Base-by-base conservation (phyloP, 2,329 filamentous ascomycete genomes). In the Ceratocystis huliohia region DNA sequence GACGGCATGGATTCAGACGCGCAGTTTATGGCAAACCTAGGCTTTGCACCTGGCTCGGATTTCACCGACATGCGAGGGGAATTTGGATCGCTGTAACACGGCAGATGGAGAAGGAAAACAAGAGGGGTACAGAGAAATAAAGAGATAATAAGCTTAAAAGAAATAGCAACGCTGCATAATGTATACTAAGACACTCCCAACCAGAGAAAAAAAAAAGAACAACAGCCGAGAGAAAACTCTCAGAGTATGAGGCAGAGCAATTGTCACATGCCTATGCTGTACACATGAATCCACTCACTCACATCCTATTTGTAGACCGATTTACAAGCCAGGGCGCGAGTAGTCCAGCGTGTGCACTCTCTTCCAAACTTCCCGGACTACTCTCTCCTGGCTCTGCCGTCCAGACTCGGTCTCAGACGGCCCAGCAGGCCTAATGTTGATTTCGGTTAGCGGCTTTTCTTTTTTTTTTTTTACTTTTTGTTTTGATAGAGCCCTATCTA, bases 321-420 rank as follows among this genome's bases (percentile, higher is more conserved):
- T n/a, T 41, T 63, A 63, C 4, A 63, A n/a, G 13, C 61, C 64
- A 28, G 64, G 64, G 28, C 88, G 79, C 28, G 77, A 76, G 72
- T 91, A 91, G 70, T 89, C 84, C 65, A 91, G 74, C 13, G 79
- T 76, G 63, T 81, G 77, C 5, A 90, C 88, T 44, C 88, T 79
- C 69, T 81, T 82, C 88, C 88, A 91, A 1, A 88, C 85, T 71
- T 89, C 87, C 56, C 87, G 78, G 1, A 89, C 86, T 0, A 86
- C 82, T 67, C 88, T 78, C 70, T 90, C 87, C 71, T 91, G 88
- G 7, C 81, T 79, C 71, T 89, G 78, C 17, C 85, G 80, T 5
- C 80, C 87, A 1, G 84, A 85, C 72, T 91, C 88, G 0, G 74
- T 80, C 2, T 76, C 73, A 1, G 82, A 82, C 22, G 84, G 78